Evolutionary conservation across 257 asterid genomes (phyloP).

Genomic region (Gentiana straminea): DNA sequence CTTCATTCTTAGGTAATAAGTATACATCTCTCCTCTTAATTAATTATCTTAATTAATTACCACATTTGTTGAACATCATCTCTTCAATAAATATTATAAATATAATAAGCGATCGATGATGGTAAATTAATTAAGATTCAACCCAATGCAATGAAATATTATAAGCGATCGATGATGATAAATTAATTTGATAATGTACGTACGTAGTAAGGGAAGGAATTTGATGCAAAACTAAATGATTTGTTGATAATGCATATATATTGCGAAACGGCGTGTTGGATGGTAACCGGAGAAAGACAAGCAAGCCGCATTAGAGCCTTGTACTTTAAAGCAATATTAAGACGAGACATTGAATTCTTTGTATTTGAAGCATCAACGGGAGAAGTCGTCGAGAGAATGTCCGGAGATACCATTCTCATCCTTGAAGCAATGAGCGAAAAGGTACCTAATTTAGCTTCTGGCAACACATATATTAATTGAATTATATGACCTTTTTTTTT

Average conservation of each 20-base stretch:
- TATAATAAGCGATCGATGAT: too few species aligned
- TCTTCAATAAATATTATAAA: too few species aligned
- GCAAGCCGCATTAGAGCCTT: slow-evolving; percentile 37
- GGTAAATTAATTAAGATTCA: too few species aligned
- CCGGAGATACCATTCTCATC: slow-evolving; percentile 43
- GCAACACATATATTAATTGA: too few species aligned
- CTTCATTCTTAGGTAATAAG: slow-evolving; percentile 64
- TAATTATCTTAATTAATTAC: too few species aligned
- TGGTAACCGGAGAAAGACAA: slow-evolving; percentile 44
- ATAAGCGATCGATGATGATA: too few species aligned
- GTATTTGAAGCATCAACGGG: slow-evolving; percentile 43
- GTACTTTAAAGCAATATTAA: slow-evolving; percentile 39
- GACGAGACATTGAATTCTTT: slow-evolving; percentile 45
- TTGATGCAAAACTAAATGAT: not conserved
- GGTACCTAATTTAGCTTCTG: too few species aligned
- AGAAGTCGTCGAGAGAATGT: slow-evolving; percentile 36
- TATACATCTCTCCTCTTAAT: not conserved
- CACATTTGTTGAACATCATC: too few species aligned
- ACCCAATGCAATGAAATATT: too few species aligned
- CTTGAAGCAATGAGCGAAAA: slow-evolving; percentile 89
- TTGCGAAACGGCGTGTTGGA: slow-evolving; percentile 50
- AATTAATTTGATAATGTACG: too few species aligned
- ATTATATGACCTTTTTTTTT: too few species aligned
- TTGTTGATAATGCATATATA: not conserved
- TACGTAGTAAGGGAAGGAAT: too few species aligned